Conservation (phyloP, 345 rosid species). For the Eutrema japonicum region DNA sequence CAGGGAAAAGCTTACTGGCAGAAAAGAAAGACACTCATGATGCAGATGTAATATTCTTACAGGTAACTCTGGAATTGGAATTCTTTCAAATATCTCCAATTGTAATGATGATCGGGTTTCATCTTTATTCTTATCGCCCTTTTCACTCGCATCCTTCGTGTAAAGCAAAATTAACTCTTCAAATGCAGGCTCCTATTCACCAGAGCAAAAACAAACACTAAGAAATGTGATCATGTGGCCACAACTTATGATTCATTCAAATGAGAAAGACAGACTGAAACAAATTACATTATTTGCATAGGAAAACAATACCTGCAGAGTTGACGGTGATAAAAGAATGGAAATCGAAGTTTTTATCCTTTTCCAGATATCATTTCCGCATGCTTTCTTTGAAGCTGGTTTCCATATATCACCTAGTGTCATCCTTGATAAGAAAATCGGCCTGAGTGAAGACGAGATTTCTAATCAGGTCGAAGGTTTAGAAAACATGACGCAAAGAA, state of each 20-base stretch:
- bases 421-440: slow-evolving; percentile 84
- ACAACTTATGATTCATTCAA: slow-evolving; percentile 20
- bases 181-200: slow-evolving; percentile 87
- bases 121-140: slow-evolving; percentile 47
- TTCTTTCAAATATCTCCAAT: slow-evolving; percentile 79
- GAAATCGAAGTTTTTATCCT: slow-evolving; percentile 76
- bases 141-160: slow-evolving; percentile 55
- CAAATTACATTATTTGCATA: slow-evolving; percentile 9
- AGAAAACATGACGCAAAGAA: background rate
- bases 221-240: slow-evolving; percentile 16
- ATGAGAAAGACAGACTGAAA: slow-evolving; percentile 11
- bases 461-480: slow-evolving; percentile 12
- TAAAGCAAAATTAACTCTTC: slow-evolving; percentile 86
- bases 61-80: slow-evolving; percentile 95
- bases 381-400: slow-evolving; percentile 72
- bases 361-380: slow-evolving; percentile 77
- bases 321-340: slow-evolving; percentile 80
- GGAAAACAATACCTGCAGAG: slow-evolving; percentile 70
- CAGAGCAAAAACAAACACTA: slow-evolving; percentile 39
- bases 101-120: slow-evolving; percentile 69
- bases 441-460: slow-evolving; percentile 53
- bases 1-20: slow-evolving; percentile 10
- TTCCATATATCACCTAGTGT: slow-evolving; percentile 91
- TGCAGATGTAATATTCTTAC: slow-evolving; percentile 51
- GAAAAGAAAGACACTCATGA: slow-evolving; percentile 20